Evolutionary conservation across 305 asterid genomes (phyloP), one percentile per base, ranked within the genome.

Genomic region (Fraxinus latifolia): DNA sequence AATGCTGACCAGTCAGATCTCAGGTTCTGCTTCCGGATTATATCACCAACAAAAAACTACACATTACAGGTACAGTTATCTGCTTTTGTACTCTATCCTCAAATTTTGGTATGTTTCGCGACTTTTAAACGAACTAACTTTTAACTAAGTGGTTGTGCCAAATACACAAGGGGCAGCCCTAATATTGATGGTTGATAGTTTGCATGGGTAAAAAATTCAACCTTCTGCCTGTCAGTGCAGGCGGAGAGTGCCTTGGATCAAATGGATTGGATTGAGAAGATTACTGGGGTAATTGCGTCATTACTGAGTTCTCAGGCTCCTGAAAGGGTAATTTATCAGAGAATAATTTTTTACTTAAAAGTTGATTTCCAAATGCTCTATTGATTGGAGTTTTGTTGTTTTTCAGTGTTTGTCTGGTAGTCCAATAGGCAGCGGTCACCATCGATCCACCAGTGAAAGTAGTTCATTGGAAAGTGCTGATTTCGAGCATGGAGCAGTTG

Each of bases 191-290:
- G 78, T 82, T 65, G 77, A 72, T 78, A 23, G 70, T 84, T 81
- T 84, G 79, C 77, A 79, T 75, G 80, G 78, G 83, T 80, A 81
- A 71, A 81, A 83, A 80, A 34, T 82, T 80, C 65, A 68, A 73
- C 44, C 25, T 83, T 84, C 89, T 86, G 79, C 85, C 82, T 81
- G 89, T 90, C 80, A 73, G 82, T 89, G 92, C 95, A 96, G 98
- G 99, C 99, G 76, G 99, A 96, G 90, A 96, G 97, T 87, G 93
- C 98, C 82, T 85, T 92, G 84, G 99, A 96, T 90, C 99, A 95
- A 88, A 96, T 95, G 98, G 98, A 93, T 82, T 96, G 99, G 99
- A 92, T 96, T 77, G 99, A 96, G 91, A 96, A 96, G 90, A 96
- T 96, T 74, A 96, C 99, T 0, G 99, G 99, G 80, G 98, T 95